These are phyloP conservation scores for Nitzschia palea DNA, from an alignment of 108 stramenopile genomes.

Conservation along the genomic window DNA sequence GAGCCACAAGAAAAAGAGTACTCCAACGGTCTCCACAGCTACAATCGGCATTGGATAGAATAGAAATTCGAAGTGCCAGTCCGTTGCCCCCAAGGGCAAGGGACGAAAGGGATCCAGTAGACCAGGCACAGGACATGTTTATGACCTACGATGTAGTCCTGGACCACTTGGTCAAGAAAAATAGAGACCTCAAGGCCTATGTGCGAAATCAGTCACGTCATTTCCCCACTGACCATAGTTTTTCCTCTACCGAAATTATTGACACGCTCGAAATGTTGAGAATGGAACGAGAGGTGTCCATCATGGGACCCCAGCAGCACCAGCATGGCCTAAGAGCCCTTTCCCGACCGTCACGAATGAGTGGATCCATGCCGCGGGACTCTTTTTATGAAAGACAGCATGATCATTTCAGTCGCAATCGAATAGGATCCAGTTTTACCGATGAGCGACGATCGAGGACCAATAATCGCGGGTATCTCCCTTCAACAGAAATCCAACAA, in stretches of 20 bases:
- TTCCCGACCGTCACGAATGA: too few species aligned
- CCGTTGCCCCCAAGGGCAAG: neutral
- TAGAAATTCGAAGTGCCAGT: neutral
- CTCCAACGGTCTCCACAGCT: conserved; percentile 3
- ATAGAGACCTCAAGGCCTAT: neutral
- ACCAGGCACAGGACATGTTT: conserved; percentile 15
- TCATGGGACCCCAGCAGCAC: too few species aligned
- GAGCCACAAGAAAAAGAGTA: neutral
- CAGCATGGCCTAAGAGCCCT: too few species aligned
- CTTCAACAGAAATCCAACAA: too few species aligned
- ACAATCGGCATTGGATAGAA: conserved; percentile 17
- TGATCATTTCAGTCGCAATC: too few species aligned
- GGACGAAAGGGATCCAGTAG: conserved; percentile 4
- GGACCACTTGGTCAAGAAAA: conserved; percentile 15
- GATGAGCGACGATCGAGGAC: neutral
- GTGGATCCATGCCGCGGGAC: too few species aligned
- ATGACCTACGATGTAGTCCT: conserved; percentile 11
- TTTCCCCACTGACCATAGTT: neutral
- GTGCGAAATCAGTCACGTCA: neutral
- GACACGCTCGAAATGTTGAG: conserved; percentile 1
- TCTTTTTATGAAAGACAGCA: too few species aligned
- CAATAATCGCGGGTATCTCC: too few species aligned
- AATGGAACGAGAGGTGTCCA: conserved; percentile 1
- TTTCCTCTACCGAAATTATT: neutral
- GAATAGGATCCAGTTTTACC: neutral